Evolutionary conservation across 2,329 filamentous ascomycete genomes (phyloP).

Genomic region (Magnaporthiopsis poae): DNA sequence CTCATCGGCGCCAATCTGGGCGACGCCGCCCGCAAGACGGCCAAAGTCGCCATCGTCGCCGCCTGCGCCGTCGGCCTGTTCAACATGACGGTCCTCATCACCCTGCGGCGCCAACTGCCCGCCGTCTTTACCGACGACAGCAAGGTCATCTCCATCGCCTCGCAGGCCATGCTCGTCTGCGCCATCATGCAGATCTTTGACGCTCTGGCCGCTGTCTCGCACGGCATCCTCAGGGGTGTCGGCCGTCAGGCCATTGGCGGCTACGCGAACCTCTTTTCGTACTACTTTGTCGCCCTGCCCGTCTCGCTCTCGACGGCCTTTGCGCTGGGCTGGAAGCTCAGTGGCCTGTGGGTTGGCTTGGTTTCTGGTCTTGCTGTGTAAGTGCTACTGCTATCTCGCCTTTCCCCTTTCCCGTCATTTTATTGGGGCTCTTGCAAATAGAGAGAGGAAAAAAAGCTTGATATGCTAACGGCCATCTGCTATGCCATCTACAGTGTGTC

Average conservation of each 20-base stretch:
- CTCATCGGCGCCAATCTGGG: conserved; percentile 60
- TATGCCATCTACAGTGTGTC: conserved; percentile 13
- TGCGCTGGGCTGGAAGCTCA: conserved; percentile 52
- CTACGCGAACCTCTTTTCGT: conserved; percentile 60
- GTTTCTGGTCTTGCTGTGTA: conserved; percentile 46
- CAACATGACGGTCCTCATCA: conserved; percentile 52
- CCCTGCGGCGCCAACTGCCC: conserved; percentile 50
- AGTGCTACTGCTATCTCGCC: conserved; percentile 10
- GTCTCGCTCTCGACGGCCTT: conserved; percentile 60
- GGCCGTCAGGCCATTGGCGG: conserved; percentile 62
- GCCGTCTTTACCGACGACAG: conserved; percentile 50
- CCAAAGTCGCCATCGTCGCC: conserved; percentile 39
- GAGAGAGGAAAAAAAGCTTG: too few species aligned
- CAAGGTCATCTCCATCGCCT: conserved; percentile 44
- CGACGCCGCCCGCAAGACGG: conserved; percentile 53
- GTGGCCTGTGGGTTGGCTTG: conserved; percentile 58
- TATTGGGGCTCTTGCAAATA: neutral
- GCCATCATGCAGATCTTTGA: conserved; percentile 67
- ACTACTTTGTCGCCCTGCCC: conserved; percentile 62
- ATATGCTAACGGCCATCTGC: neutral
- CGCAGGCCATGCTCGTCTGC: conserved; percentile 52
- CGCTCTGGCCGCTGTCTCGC: conserved; percentile 53
- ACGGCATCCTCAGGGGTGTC: conserved; percentile 59
- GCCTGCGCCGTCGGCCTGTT: conserved; percentile 38
- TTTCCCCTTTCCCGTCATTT: neutral